Base-by-base conservation (phyloP, 1,284 basidiomycete species). In the Cryptococcus neoformans region DNA sequence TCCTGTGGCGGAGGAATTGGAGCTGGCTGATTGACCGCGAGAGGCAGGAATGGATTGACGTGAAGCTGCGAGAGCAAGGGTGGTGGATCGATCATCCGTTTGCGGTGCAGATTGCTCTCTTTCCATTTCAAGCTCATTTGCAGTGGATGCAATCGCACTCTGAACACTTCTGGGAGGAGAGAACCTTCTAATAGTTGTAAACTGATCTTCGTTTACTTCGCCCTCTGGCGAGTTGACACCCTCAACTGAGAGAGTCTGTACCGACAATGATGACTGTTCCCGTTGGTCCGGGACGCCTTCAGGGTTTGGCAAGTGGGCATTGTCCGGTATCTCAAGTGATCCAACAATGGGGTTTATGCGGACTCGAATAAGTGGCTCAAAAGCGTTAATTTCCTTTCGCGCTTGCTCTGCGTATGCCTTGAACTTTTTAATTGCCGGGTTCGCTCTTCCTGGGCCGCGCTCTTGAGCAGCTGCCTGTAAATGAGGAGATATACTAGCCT, bases 391-490 rank as follows among this genome's bases (percentile, higher is more conserved):
- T 7, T 35, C 52, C 35, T 41, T 17, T 39, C 48, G 28, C 7
- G 55, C 59, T 42, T 28, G 46, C 17, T 49, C 55, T 14, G 55
- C 52, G 6, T 48, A 36, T 6, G 12, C 28, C 12, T 44, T 50
- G 46, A 48, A 59, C 34, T 54, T 58, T 38, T 47, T 21, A 12
- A 47, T 34, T 6, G 46, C 46, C 34, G 46, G 21, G 6, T 12
- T 14, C 21, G 28, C 28, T 36, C 17, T 47, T 34, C 46, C 46
- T 28, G 28, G 14, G 17, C 14, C 28, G 46, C 17, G 46, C 14
- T 3, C 16, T 12, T 34, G 46, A 3, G n/a, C 21, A 28, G 34
- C 9, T 9, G 7, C 14, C 17, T 7, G 16, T 16, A 47, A 12
- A 17, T 16, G 42, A 2, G 39, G 45, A 11, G 47, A 41, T 38